phyloP scores from a whole-genome alignment of 345 rosid genomes.

The Bruguiera sexangula region DNA sequence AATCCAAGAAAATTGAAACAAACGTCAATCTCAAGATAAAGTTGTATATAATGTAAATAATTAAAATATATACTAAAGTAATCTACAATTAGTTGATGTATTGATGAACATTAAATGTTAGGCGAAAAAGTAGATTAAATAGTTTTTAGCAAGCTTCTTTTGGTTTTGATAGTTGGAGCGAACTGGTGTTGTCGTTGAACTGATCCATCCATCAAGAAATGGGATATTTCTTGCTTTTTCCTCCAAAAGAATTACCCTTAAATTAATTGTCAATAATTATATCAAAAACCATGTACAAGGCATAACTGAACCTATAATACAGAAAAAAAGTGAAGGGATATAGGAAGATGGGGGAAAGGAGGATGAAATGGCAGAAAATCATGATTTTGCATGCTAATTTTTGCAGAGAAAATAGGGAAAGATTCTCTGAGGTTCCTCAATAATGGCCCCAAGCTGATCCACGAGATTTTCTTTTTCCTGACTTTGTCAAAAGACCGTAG shows the following conservation, averaged over 20 bases:
- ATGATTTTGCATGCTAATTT: conserved; percentile 2
- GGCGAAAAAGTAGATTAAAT: neutral
- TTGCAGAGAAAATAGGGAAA: conserved; percentile 24
- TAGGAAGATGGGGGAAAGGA: neutral
- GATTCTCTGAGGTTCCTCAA: conserved; percentile 38
- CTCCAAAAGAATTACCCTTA: neutral
- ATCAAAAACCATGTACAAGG: neutral
- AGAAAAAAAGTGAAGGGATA: neutral
- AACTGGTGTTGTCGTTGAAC: conserved; percentile 50
- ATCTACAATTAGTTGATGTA: too few relatives aligned
- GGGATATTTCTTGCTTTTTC: conserved; percentile 5
- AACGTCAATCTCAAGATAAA: neutral
- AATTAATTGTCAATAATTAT: neutral
- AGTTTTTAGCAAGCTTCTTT: conserved; percentile 6
- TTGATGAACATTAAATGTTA: too few relatives aligned
- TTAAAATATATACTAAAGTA: too few relatives aligned
- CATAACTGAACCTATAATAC: neutral
- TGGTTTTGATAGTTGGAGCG: conserved; percentile 51
- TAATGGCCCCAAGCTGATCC: conserved; percentile 20
- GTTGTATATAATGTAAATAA: neutral
- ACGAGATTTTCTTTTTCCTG: conserved; percentile 8
- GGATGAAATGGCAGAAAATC: neutral
- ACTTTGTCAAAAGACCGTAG: conserved; percentile 34
- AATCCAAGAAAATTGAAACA: neutral
- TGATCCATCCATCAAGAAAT: conserved; percentile 37